phyloP scores from a whole-genome alignment of 768 basidiomycete genomes.

The Galerina marginata region DNA sequence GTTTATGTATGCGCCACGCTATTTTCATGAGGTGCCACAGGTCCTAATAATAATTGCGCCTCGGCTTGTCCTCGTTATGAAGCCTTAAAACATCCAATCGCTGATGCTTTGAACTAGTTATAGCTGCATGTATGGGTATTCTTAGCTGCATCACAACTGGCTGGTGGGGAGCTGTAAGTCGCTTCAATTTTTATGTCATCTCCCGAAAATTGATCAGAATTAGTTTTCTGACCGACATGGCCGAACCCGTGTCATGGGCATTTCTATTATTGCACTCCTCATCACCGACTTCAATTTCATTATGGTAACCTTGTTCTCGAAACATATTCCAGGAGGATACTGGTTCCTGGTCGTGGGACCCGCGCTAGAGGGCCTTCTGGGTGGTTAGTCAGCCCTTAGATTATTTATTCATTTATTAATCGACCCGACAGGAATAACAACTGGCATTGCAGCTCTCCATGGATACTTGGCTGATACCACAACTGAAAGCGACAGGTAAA shows the following conservation, averaged over 20 bases:
- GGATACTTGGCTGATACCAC: constrained; percentile 77
- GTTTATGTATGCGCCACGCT: background rate
- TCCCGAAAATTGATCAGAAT: constrained; percentile 15
- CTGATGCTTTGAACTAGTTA: constrained; percentile 47
- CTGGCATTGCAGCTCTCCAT: constrained; percentile 56
- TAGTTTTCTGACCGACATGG: constrained; percentile 83
- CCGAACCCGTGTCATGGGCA: constrained; percentile 65
- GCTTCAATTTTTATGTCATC: background rate
- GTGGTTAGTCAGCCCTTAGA: constrained; percentile 52
- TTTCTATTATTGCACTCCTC: constrained; percentile 66
- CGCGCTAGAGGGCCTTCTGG: constrained; percentile 69
- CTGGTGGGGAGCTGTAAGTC: constrained; percentile 84
- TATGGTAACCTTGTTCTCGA: constrained; percentile 61
- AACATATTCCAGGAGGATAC: constrained; percentile 77
- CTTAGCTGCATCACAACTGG: constrained; percentile 80
- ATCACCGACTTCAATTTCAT: constrained; percentile 71
- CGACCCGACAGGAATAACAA: constrained; percentile 48
- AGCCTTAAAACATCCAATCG: background rate
- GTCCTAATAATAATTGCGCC: constrained; percentile 1
- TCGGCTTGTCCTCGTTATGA: background rate
- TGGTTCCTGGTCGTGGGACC: constrained; percentile 76
- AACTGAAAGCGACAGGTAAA: constrained; percentile 56
- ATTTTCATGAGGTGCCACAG: background rate
- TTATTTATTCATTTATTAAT: background rate
- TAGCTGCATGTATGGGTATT: constrained; percentile 69